Evolutionary conservation across 768 basidiomycete genomes (phyloP).

Genomic region (Gloeophyllum trabeum): DNA sequence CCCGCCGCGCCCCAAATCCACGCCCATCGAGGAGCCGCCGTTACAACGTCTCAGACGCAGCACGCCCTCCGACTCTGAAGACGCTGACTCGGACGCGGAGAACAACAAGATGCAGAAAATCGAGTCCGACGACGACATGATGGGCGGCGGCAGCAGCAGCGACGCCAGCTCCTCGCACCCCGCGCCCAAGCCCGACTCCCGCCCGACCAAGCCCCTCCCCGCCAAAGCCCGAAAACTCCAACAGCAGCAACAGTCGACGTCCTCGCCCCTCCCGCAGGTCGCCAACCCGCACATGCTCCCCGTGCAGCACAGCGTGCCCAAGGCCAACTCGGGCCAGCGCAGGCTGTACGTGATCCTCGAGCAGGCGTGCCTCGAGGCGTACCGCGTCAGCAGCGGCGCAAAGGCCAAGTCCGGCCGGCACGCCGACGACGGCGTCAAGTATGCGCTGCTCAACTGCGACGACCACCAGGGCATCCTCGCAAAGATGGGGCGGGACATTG

Average conservation of each 20-base stretch:
- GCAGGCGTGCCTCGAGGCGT: conserved; percentile 93
- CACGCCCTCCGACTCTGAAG: conserved; percentile 24
- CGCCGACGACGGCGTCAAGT: conserved; percentile 78
- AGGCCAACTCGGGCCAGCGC: conserved; percentile 40
- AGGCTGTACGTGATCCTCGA: conserved; percentile 85
- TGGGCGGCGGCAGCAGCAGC: neutral
- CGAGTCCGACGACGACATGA: conserved; percentile 3
- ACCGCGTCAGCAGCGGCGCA: conserved; percentile 60
- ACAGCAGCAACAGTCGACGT: conserved; percentile 24
- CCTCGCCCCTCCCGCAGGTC: conserved; percentile 34
- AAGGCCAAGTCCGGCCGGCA: conserved; percentile 40
- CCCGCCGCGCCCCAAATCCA: conserved; percentile 65
- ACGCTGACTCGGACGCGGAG: conserved; percentile 20
- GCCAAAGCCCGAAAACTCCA: neutral
- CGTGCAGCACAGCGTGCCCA: conserved; percentile 68
- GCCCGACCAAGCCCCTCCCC: conserved; percentile 56
- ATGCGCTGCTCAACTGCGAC: conserved; percentile 94
- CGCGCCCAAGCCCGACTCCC: conserved; percentile 20
- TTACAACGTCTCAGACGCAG: conserved; percentile 31
- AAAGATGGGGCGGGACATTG: conserved; percentile 95
- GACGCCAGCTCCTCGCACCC: neutral
- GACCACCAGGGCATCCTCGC: conserved; percentile 98
- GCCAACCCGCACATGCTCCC: conserved; percentile 78
- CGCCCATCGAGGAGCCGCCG: conserved; percentile 51
- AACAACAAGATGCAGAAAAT: conserved; percentile 11